Conservation (phyloP, 352 stramenopile genomes). For the Blastocystis sp. region DNA sequence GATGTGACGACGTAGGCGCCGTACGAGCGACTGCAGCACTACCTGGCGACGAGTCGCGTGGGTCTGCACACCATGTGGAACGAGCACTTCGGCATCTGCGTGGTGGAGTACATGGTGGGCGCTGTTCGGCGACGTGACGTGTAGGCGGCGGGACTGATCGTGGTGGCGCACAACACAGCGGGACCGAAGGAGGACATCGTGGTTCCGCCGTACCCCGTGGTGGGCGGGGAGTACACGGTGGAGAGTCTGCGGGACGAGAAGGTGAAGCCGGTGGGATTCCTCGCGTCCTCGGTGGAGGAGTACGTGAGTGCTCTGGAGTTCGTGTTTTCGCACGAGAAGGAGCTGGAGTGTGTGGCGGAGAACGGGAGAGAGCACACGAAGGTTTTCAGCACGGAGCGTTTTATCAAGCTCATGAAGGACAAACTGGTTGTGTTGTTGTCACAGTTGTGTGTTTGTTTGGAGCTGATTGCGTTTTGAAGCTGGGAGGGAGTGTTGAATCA, state of each 20-base stretch:
- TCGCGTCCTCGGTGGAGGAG: slow-evolving; percentile 85
- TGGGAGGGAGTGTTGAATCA: no score
- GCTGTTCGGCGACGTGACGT: background rate
- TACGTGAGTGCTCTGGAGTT: slow-evolving; percentile 85
- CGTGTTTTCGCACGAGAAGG: slow-evolving; percentile 77
- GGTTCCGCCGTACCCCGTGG: slow-evolving; percentile 75
- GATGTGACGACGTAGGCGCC: slow-evolving; percentile 82
- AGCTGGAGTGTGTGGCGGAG: slow-evolving; percentile 73
- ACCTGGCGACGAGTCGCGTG: slow-evolving; percentile 84
- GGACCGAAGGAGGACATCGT: slow-evolving; percentile 92
- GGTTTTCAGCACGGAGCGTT: slow-evolving; percentile 59
- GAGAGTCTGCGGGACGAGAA: slow-evolving; percentile 51
- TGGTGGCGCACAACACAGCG: slow-evolving; percentile 94
- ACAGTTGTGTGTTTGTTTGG: slow-evolving; percentile 44
- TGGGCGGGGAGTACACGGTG: slow-evolving; percentile 18
- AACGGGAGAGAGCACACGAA: slow-evolving; percentile 12
- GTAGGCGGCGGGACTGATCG: slow-evolving; percentile 87
- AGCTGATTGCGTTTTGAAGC: no score
- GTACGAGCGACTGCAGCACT: slow-evolving; percentile 88
- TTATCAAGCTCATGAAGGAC: slow-evolving; percentile 65
- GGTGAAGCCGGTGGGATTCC: slow-evolving; percentile 78
- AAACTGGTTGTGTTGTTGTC: slow-evolving; percentile 27
- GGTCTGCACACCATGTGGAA: slow-evolving; percentile 99
- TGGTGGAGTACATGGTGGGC: slow-evolving; percentile 97
- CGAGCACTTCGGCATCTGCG: slow-evolving; percentile 99